Conservation (phyloP, 225 moss, liverwort and hornwort genomes). For the Pleurozium schreberi region DNA sequence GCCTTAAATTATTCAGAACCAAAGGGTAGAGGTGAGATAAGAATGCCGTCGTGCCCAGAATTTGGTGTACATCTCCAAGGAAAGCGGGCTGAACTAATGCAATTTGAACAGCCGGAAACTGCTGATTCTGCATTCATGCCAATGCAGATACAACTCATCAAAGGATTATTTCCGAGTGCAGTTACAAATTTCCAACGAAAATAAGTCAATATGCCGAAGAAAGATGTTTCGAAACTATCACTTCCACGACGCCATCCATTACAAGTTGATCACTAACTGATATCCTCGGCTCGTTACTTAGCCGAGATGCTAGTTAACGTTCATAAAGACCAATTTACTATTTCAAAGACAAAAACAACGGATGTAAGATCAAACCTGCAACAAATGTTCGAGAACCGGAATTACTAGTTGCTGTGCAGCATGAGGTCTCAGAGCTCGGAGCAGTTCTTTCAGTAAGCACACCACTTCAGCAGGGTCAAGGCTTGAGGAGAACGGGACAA, state of each 20-base stretch:
- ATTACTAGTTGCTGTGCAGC: conserved; percentile 35
- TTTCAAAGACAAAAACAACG: neutral
- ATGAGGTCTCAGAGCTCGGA: neutral
- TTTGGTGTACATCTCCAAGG: conserved; percentile 38
- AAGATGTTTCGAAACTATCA: neutral
- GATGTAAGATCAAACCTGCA: conserved; percentile 34
- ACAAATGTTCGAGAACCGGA: conserved; percentile 50
- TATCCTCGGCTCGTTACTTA: neutral
- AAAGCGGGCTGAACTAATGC: conserved; percentile 53
- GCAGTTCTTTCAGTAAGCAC: neutral
- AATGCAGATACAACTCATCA: neutral
- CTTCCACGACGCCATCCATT: neutral
- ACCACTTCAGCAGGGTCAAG: neutral
- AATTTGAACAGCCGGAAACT: conserved; percentile 29
- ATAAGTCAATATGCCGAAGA: neutral
- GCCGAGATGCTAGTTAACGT: neutral
- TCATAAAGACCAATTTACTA: neutral
- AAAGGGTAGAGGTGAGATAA: conserved; percentile 46
- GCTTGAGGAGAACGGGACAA: conserved; percentile 23
- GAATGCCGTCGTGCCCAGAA: conserved; percentile 47
- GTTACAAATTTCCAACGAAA: neutral
- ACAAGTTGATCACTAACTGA: neutral
- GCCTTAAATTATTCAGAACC: conserved; percentile 51
- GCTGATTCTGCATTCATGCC: conserved; percentile 46
- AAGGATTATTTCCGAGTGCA: neutral